Evolutionary conservation across 345 rosid species (phyloP).

Genomic region (Sisymbrium irio): DNA sequence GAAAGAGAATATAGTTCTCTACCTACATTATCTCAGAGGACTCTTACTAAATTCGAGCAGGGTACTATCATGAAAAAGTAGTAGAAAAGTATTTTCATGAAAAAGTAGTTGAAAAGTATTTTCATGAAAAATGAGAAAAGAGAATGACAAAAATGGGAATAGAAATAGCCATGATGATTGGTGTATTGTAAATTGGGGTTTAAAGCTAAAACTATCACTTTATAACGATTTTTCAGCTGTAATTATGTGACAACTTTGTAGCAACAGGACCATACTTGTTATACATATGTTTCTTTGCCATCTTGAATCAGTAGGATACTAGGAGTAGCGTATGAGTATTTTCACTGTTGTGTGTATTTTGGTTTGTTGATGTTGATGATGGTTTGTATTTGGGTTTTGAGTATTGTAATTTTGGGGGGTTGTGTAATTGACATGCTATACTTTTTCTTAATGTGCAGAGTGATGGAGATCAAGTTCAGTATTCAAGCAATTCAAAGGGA

Average conservation of each 20-base stretch:
- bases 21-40: neutral
- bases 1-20: neutral
- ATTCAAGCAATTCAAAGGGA: constrained; percentile 39
- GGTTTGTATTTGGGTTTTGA: neutral
- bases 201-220: too few species aligned
- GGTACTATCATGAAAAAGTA: neutral
- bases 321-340: neutral
- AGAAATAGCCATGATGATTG: neutral
- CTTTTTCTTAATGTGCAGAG: constrained; percentile 45
- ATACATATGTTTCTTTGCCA: neutral
- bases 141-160: neutral
- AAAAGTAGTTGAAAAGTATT: too few species aligned
- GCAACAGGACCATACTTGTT: too few species aligned
- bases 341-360: neutral
- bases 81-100: neutral
- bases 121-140: neutral
- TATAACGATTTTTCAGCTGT: too few species aligned
- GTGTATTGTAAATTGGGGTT: too few species aligned
- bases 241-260: neutral
- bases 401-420: neutral
- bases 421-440: neutral
- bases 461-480: constrained; percentile 55
- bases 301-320: neutral
- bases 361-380: neutral
- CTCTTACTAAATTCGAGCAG: constrained; percentile 1